Evolutionary conservation across 192 early-diverging fungal species (phyloP).

Genomic region (Spizellomyces punctatus): DNA sequence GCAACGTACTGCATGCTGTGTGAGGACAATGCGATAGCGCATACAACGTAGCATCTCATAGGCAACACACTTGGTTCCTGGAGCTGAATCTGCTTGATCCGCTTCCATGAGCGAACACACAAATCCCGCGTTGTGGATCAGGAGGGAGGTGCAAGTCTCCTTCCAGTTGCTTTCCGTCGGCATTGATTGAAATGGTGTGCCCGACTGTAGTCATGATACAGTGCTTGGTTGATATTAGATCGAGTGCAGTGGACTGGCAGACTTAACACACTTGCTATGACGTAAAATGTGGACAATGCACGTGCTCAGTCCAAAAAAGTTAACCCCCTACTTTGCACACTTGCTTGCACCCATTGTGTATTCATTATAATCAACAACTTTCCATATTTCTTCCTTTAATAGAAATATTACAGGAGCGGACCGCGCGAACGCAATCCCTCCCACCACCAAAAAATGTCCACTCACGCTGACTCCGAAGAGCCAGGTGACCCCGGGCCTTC

Average conservation of each 20-base stretch:
- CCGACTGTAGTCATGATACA: too few species aligned
- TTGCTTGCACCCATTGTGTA: too few species aligned
- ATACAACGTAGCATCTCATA: neutral
- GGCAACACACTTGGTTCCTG: neutral
- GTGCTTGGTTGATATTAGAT: too few species aligned
- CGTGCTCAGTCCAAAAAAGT: too few species aligned
- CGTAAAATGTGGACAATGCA: too few species aligned
- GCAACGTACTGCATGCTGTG: neutral
- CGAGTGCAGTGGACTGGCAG: too few species aligned
- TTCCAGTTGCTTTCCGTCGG: neutral
- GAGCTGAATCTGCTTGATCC: constrained; percentile 19
- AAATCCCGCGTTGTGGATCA: neutral
- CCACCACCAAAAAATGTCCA: constrained; percentile 3
- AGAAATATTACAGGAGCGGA: neutral
- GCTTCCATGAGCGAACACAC: constrained; percentile 18
- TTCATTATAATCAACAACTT: too few species aligned
- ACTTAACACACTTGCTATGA: too few species aligned
- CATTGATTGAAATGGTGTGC: neutral
- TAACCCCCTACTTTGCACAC: too few species aligned
- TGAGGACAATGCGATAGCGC: neutral
- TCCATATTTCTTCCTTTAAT: too few species aligned
- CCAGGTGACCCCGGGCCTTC: neutral
- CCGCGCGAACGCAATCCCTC: constrained; percentile 1
- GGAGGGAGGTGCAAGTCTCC: constrained; percentile 10
- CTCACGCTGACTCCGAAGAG: constrained; percentile 1